Evolutionary conservation across 2,329 filamentous ascomycete species (phyloP), one percentile per base, ranked within the genome.

Genomic region (Venturia pyrina): DNA sequence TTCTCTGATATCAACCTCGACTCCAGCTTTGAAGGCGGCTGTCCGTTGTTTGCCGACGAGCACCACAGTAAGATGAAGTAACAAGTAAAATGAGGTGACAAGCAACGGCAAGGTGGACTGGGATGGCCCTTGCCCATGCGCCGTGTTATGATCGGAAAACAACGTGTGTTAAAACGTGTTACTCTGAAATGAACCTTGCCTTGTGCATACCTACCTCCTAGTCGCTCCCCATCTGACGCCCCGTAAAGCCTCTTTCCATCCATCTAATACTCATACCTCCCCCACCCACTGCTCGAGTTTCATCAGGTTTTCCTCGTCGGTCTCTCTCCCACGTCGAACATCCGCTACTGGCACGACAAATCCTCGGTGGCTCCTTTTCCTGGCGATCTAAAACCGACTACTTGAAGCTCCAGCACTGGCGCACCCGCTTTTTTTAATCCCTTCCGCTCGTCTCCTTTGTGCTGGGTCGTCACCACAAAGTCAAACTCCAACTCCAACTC

Each of bases 391-490:
- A 24, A 5, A 28, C 48, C n/a, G n/a, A 28, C 48, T 11, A 17
- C 11, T 43, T 28, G 46, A 11, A 11, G 15, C 48, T 28, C 13
- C 48, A 53, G 28, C 48, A 28, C 24, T 53, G 48, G 48, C 48
- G 21, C 48, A 28, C 37, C 37, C 37, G 37, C 37, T 40, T 40
- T 40, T 40, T 40, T 40, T 40, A n/a, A 21, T 53, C 48, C 48
- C 24, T 53, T 53, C 32, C 43, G 37, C 40, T 53, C 62, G 62
- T 40, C 28, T 64, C 62, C 62, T 64, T 37, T 64, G 37, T 64
- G 24, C 44, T 56, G 62, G 62, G 62, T 53, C 62, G 19, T 62
- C 34, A n/a, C 41, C 60, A 62, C 40, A 37, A 62, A 40, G 2
- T 40, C 60, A 17, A 40, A 40, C 60, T 44, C 60, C 37, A 40